phyloP scores from a whole-genome alignment of 2,329 filamentous ascomycete species.

The Diaporthe aspalathi region DNA sequence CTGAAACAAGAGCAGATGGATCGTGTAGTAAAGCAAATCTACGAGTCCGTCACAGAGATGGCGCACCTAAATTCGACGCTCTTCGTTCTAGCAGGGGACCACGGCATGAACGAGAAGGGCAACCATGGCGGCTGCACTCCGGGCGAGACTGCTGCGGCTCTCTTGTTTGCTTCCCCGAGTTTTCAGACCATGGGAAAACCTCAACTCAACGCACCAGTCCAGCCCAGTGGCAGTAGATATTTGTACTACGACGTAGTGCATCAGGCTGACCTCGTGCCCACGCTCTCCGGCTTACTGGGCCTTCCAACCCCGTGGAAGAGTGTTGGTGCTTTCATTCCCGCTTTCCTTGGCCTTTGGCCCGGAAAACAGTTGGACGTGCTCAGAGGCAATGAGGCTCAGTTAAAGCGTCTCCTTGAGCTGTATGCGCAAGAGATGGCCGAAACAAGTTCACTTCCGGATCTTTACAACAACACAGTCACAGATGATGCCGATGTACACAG shows the following conservation, averaged over 20 bases:
- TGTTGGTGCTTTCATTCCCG: not conserved
- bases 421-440: not conserved
- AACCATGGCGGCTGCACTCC: not conserved
- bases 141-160: not conserved
- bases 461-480: not conserved
- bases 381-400: not conserved
- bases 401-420: not conserved
- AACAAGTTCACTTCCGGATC: fast-evolving
- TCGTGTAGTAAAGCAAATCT: not conserved
- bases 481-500: not conserved
- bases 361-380: not conserved
- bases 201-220: not conserved
- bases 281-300: not conserved
- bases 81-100: not conserved
- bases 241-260: not conserved
- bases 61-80: not conserved
- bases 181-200: not conserved
- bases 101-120: not conserved
- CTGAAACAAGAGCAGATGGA: not conserved
- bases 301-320: not conserved
- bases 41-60: not conserved
- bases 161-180: not conserved
- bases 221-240: not conserved
- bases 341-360: not conserved
- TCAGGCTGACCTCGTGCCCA: not conserved